Evolutionary conservation across 2,329 filamentous ascomycete species (phyloP), one percentile per base, ranked within the genome.

Genomic region (Cryphonectria radicalis): DNA sequence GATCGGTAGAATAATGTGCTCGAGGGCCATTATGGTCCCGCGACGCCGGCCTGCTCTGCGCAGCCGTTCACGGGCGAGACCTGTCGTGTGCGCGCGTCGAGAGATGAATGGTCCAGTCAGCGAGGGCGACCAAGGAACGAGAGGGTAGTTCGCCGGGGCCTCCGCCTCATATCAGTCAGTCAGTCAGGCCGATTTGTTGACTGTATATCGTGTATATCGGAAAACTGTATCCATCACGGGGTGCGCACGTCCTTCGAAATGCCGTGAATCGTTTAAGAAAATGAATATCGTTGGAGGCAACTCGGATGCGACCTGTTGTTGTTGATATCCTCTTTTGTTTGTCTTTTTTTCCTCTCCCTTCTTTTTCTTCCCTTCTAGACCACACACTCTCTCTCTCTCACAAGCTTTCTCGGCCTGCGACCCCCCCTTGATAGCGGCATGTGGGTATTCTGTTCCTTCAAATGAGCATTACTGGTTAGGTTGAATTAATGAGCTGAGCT

Each of bases 1-100:
- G n/a, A 71, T 35, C 7, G 75, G 73, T 22, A 78, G 73, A 14
- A 63, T n/a, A 60, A 73, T 66, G 59, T 73, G 75, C 22, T 11
- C n/a, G n/a, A 32, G 10, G 8, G 37, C 65, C 19, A 63, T 59
- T 17, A 28, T 59, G 28, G 55, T 59, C 25, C 55, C 55, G 14
- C 55, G 55, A 17, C 22, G n/a, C 46, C 28, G 14, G 17, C 13
- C 25, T 35, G 55, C 55, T 32, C 25, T 19, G 55, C 55, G 55
- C 55, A 59, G 55, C 55, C 55, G 25, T 19, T 8, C 7, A 50
- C 46, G 46, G 22, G 8, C 14, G 25, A 32, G 11, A 19, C 14
- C 55, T 35, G 25, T 59, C 55, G 25, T 14, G 55, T 17, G 55
- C 17, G 28, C 28, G 55, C 28, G 55, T 28, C 28, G 55, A 59